A percentile compares a stretch with the other conserved stretches of the same genome.
phyloP scores from a whole-genome alignment of 306 rosid species.

The Castanea sativa region DNA sequence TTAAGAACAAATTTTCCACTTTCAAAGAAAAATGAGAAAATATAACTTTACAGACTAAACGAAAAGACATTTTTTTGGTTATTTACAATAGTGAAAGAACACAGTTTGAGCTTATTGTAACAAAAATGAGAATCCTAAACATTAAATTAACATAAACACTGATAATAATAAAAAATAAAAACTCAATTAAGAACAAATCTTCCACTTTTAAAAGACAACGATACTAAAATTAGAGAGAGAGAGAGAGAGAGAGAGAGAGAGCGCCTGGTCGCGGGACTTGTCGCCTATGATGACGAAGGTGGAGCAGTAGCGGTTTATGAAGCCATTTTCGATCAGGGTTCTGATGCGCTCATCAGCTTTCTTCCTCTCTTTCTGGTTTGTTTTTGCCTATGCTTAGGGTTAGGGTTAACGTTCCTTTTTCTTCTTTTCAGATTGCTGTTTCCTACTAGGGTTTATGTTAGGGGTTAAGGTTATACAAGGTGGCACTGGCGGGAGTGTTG shows the following conservation, averaged over 20 bases:
- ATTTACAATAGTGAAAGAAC: background rate
- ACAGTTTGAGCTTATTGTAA: background rate
- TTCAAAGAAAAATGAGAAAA: background rate
- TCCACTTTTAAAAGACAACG: background rate
- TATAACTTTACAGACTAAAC: no score
- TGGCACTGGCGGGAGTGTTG: background rate
- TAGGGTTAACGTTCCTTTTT: no score
- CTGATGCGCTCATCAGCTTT: slow-evolving; percentile 92
- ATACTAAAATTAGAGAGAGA: background rate
- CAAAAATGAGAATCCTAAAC: background rate
- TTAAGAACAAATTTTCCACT: background rate
- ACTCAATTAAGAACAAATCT: background rate
- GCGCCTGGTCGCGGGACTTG: slow-evolving; percentile 88
- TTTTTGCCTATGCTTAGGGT: no score
- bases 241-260: background rate
- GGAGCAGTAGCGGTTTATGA: slow-evolving; percentile 72
- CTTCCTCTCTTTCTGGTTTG: slow-evolving; percentile 30
- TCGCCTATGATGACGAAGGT: slow-evolving; percentile 87
- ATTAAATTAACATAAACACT: no score
- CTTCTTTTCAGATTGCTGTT: background rate
- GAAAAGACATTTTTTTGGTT: no score
- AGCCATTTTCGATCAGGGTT: slow-evolving; percentile 88
- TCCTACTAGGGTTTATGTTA: background rate
- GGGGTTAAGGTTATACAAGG: background rate
- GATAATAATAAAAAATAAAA: no score